These are phyloP conservation scores for Diutina mesorugosa DNA, from an alignment of 1,139 yeast species.

Conservation along the genomic window DNA sequence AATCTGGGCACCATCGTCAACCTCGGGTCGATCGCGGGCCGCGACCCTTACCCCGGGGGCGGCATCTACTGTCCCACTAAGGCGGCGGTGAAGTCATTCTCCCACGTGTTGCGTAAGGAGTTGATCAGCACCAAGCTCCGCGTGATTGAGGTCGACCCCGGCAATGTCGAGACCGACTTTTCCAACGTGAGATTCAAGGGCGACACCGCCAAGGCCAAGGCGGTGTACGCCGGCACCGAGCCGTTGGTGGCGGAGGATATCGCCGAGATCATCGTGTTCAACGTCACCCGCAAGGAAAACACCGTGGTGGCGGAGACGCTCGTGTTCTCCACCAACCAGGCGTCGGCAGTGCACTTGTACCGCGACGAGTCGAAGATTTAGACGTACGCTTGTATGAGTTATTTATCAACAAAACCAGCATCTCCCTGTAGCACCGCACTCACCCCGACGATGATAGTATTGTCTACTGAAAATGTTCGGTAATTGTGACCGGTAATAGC, in stretches of 20 bases:
- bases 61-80: constrained; percentile 84
- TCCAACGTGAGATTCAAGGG: constrained; percentile 67
- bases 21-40: constrained; percentile 79
- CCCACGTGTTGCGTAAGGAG: constrained; percentile 69
- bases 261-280: constrained; percentile 70
- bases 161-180: constrained; percentile 82
- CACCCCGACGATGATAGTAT: too few species aligned
- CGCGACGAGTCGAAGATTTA: constrained; percentile 1
- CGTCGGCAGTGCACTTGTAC: constrained; percentile 48
- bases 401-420: too few species aligned
- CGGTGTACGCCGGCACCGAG: constrained; percentile 58
- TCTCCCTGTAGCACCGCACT: too few species aligned
- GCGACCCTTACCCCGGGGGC: constrained; percentile 80
- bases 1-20: constrained; percentile 69
- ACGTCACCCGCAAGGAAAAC: constrained; percentile 56
- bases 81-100: constrained; percentile 67
- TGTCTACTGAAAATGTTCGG: too few species aligned
- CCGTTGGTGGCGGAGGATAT: constrained; percentile 70
- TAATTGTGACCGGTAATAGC: too few species aligned
- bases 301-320: constrained; percentile 71
- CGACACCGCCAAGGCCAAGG: constrained; percentile 53
- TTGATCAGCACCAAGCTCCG: constrained; percentile 59
- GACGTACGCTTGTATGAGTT: neutral
- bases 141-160: constrained; percentile 79
- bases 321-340: constrained; percentile 71